Evolutionary conservation across 768 basidiomycete genomes (phyloP).

Genomic region (Hypholoma fasciculare): DNA sequence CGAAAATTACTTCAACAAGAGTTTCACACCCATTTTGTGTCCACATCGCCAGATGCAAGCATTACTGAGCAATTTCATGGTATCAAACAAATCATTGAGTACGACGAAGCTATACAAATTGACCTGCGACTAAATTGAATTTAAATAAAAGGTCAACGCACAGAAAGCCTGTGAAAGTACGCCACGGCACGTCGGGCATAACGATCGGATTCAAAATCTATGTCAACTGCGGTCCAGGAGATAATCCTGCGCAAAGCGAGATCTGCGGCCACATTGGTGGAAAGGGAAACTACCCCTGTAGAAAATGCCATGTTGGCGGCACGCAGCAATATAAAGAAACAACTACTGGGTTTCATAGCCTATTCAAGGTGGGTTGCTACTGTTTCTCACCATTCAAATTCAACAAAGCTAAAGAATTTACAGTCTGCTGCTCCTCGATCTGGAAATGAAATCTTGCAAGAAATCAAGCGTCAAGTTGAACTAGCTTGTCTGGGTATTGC

Average conservation of each 20-base stretch:
- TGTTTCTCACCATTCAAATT: too few species aligned
- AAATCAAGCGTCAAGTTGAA: constrained; percentile 30
- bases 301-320: constrained; percentile 38
- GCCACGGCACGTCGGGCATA: constrained; percentile 22
- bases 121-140: neutral
- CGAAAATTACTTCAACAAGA: constrained; percentile 34
- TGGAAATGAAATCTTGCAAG: constrained; percentile 14
- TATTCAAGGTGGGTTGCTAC: constrained; percentile 30
- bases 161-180: constrained; percentile 27
- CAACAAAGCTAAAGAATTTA: too few species aligned
- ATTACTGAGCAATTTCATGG: constrained; percentile 36
- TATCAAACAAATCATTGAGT: constrained; percentile 31
- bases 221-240: constrained; percentile 28
- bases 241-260: constrained; percentile 42
- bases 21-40: constrained; percentile 36
- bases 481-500: constrained; percentile 30
- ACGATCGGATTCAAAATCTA: constrained; percentile 25
- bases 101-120: constrained; percentile 9
- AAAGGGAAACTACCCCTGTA: constrained; percentile 39
- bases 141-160: constrained; percentile 27
- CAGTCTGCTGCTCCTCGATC: constrained; percentile 25
- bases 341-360: constrained; percentile 33
- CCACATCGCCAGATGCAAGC: constrained; percentile 35
- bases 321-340: constrained; percentile 28
- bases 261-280: constrained; percentile 37